Base-by-base conservation (phyloP, 257 asterid genomes). In the Datura wrightii region DNA sequence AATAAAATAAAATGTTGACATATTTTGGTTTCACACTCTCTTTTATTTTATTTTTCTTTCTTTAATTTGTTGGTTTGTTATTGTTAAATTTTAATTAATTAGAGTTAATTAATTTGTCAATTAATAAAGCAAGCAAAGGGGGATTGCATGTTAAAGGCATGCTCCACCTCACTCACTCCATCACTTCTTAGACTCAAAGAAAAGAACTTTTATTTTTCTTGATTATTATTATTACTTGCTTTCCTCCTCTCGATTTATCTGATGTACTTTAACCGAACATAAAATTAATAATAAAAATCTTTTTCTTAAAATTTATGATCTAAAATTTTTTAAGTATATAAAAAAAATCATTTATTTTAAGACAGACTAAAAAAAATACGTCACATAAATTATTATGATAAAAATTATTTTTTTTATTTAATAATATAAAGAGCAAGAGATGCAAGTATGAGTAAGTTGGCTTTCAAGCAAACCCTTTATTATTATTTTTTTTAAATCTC, bases 61-160 rank as follows among this genome's bases (percentile, higher is more conserved):
- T 11, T 10, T 50, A 66, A 19, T 83, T 24, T 63, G 18, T 66
- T 46, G 79, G 78, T 36, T 63, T 36, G 44, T 62, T 65, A 59
- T 82, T 31, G 60, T 65, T 65, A 48, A 31, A 83, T 11, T 19
- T 16, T 48, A 39, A 24, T 24, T 65, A 83, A 67, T 16, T 65
- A 66, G 80, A 53, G 62, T 50, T 37, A 31, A 42, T n/a, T 69
- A 55, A 53, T 71, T 80, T 86, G 91, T 87, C 92, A 90, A 39
- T 39, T 69, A 37, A 67, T 82, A 84, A 24, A 86, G 86, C 88
- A 88, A 69, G 85, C 82, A 89, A 89, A 92, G 94, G 31, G 31
- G 31, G 89, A 41, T 84, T 86, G 91, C 94, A 90, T 89, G 93
- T 85, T 65, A 85, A 85, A 42, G 79, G 87, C 87, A 85, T 85